Percentiles rank a stretch among this genome's conserved stretches.
These are phyloP conservation scores for Pestalotiopsis sp. DNA, from an alignment of 2,329 filamentous ascomycete species.

Conservation along the genomic window DNA sequence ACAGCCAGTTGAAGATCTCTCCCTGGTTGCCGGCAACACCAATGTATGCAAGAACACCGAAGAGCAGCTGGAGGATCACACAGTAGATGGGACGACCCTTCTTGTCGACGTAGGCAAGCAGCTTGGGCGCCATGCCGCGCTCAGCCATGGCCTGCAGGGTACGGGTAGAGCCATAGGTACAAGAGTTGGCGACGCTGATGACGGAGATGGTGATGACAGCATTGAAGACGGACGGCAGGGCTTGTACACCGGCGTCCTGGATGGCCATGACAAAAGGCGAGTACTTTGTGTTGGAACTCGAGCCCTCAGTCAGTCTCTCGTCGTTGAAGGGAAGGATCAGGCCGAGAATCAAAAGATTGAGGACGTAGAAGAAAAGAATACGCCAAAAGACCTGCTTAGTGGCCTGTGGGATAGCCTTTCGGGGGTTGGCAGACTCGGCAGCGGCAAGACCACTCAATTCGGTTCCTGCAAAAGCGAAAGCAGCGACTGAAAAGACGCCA, in stretches of 20 bases:
- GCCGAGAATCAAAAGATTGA: conserved; percentile 53
- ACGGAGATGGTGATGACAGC: conserved; percentile 54
- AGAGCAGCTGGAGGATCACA: conserved; percentile 52
- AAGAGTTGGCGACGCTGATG: conserved; percentile 55
- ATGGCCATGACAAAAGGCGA: conserved; percentile 57
- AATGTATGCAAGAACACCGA: conserved; percentile 64
- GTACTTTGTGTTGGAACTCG: conserved; percentile 43
- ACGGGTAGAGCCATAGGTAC: conserved; percentile 52
- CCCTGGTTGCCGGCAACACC: conserved; percentile 43
- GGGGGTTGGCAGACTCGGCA: conserved; percentile 52
- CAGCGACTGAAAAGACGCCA: conserved; percentile 53
- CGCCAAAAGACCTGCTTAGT: conserved; percentile 59
- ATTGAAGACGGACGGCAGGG: conserved; percentile 56
- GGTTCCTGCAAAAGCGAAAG: conserved; percentile 54
- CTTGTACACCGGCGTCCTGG: conserved; percentile 50
- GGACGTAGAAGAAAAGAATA: conserved; percentile 54
- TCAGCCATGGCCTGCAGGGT: conserved; percentile 53
- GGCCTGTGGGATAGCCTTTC: conserved; percentile 49
- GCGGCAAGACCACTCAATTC: conserved; percentile 56
- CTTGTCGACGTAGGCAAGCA: conserved; percentile 64
- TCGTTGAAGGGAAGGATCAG: conserved; percentile 50
- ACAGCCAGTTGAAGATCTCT: conserved; percentile 64
- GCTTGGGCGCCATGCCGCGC: conserved; percentile 54
- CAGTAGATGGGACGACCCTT: conserved; percentile 61
- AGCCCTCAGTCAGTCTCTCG: conserved; percentile 38